Evolutionary conservation across 2,329 filamentous ascomycete species (phyloP).

Genomic region (Amylocarpus encephaloides): DNA sequence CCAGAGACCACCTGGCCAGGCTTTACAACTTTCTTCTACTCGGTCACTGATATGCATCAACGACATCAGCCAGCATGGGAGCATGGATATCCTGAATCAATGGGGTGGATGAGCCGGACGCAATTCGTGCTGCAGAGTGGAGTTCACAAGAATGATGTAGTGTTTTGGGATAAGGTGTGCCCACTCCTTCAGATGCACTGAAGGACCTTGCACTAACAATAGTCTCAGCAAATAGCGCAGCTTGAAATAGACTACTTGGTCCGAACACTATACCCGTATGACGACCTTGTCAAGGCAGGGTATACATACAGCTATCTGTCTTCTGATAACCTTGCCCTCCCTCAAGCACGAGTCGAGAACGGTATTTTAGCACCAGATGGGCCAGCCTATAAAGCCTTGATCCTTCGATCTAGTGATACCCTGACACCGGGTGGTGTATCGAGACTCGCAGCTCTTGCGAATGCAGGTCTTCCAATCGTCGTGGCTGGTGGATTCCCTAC

Average conservation of each 20-base stretch:
- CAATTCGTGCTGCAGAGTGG: slow-evolving; percentile 37
- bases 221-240: slow-evolving; percentile 5
- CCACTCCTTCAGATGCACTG: neutral
- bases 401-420: slow-evolving; percentile 34
- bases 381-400: slow-evolving; percentile 38
- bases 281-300: slow-evolving; percentile 6
- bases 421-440: slow-evolving; percentile 33
- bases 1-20: slow-evolving; percentile 44
- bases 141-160: slow-evolving; percentile 36
- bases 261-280: neutral
- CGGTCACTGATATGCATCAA: slow-evolving; percentile 37
- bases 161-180: slow-evolving; percentile 33
- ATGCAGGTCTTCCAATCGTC: slow-evolving; percentile 38
- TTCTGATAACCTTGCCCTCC: slow-evolving; percentile 38
- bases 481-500: slow-evolving; percentile 32
- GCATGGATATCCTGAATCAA: slow-evolving; percentile 28
- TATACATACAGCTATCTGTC: slow-evolving; percentile 35
- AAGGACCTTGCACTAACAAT: neutral
- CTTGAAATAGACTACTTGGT: slow-evolving; percentile 1
- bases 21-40: slow-evolving; percentile 38
- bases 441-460: slow-evolving; percentile 33
- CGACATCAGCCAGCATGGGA: slow-evolving; percentile 38
- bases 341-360: slow-evolving; percentile 33
- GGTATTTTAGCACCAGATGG: slow-evolving; percentile 34
- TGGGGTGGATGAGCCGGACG: slow-evolving; percentile 35